Evolutionary conservation across 2,329 filamentous ascomycete species (phyloP).

Genomic region (Blastomyces parvus): DNA sequence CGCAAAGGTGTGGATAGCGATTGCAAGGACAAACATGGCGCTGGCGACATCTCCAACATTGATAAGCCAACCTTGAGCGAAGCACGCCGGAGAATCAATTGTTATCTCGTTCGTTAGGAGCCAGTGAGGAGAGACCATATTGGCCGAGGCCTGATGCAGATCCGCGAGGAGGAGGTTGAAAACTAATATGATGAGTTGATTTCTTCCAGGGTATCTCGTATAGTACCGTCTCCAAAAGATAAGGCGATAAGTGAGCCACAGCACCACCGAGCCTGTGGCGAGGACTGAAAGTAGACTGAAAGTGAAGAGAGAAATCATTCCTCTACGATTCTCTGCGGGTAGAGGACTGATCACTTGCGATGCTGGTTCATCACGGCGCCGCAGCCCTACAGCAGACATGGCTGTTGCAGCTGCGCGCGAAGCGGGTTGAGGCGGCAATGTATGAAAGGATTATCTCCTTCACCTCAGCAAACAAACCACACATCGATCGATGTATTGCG

Average conservation of each 20-base stretch:
- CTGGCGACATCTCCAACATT: slow-evolving; percentile 44
- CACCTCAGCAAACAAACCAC: neutral
- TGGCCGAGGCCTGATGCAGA: slow-evolving; percentile 42
- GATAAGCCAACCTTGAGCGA: slow-evolving; percentile 43
- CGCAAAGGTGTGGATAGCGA: slow-evolving; percentile 45
- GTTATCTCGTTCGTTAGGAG: slow-evolving; percentile 36
- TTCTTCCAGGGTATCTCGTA: slow-evolving; percentile 42
- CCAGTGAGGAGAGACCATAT: slow-evolving; percentile 42
- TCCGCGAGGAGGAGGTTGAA: slow-evolving; percentile 45
- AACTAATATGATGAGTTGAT: slow-evolving; percentile 46
- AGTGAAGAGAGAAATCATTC: slow-evolving; percentile 38
- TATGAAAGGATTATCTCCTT: neutral
- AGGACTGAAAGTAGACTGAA: slow-evolving; percentile 41
- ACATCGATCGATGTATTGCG: neutral
- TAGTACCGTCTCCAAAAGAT: slow-evolving; percentile 42
- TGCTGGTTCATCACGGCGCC: neutral
- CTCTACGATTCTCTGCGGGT: slow-evolving; percentile 15
- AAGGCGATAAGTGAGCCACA: slow-evolving; percentile 43
- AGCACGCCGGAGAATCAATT: slow-evolving; percentile 38
- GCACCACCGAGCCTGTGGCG: slow-evolving; percentile 35
- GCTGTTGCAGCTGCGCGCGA: neutral
- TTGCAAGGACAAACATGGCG: slow-evolving; percentile 44
- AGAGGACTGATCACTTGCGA: neutral
- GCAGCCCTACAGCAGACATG: neutral
- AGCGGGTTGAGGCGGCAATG: neutral